Evolutionary conservation across 495 filamentous ascomycete genomes (phyloP).

Genomic region (Immersiella caudata): DNA sequence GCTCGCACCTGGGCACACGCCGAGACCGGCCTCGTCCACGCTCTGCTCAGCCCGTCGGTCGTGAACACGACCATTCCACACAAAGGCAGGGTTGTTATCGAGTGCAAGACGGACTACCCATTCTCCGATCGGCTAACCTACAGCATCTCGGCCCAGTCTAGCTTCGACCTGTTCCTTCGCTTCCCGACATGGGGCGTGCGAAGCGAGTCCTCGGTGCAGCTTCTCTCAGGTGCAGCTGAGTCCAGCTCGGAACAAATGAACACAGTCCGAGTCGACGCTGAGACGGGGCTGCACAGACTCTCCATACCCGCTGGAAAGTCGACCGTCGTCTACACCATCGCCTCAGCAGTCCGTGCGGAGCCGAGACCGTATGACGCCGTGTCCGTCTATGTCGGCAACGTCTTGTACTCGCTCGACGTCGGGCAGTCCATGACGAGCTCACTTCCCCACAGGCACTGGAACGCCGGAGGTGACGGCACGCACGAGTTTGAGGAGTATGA

Average conservation of each 20-base stretch:
- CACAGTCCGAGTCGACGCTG: slow-evolving; percentile 18
- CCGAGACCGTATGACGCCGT: slow-evolving; percentile 55
- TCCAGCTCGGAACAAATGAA: background rate
- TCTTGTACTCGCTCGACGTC: slow-evolving; percentile 58
- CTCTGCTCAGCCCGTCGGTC: slow-evolving; percentile 43
- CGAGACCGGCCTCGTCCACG: slow-evolving; percentile 44
- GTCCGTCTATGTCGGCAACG: slow-evolving; percentile 55
- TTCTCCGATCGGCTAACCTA: slow-evolving; percentile 53
- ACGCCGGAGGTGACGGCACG: slow-evolving; percentile 10
- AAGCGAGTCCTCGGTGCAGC: slow-evolving; percentile 26
- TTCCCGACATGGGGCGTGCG: slow-evolving; percentile 48
- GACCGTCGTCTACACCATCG: slow-evolving; percentile 32
- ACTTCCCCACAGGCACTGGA: slow-evolving; percentile 24
- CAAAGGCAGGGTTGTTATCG: background rate
- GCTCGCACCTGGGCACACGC: slow-evolving; percentile 32
- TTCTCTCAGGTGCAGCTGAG: slow-evolving; percentile 31
- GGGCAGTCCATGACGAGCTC: slow-evolving; percentile 22
- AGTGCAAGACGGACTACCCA: slow-evolving; percentile 56
- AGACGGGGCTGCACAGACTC: slow-evolving; percentile 39
- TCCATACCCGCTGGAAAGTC: slow-evolving; percentile 33
- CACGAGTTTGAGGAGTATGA: slow-evolving; percentile 20
- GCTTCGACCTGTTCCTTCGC: slow-evolving; percentile 54
- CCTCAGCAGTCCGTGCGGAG: slow-evolving; percentile 32
- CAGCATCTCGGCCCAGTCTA: slow-evolving; percentile 42
- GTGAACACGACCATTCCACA: slow-evolving; percentile 25